Percentiles rank a stretch among this genome's conserved stretches.
phyloP scores from a whole-genome alignment of 2,329 filamentous ascomycete species.

The Stylonectria norvegica region DNA sequence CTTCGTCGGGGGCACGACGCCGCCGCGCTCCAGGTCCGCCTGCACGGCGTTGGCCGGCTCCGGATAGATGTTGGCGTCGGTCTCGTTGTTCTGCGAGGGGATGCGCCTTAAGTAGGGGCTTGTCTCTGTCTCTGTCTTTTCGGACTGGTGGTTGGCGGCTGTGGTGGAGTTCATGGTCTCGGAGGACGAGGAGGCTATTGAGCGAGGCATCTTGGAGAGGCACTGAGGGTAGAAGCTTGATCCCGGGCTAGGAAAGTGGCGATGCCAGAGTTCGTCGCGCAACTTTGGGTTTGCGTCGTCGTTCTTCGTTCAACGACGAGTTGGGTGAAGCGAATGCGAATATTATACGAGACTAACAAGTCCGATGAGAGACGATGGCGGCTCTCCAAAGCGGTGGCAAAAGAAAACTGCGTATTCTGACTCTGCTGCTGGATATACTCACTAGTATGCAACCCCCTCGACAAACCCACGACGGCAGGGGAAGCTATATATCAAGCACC shows the following conservation, averaged over 20 bases:
- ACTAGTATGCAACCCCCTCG: too few species aligned
- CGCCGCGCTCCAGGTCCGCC: constrained; percentile 26
- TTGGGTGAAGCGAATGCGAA: too few species aligned
- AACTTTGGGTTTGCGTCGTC: too few species aligned
- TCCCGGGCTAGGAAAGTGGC: too few species aligned
- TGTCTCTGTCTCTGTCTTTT: constrained; percentile 11
- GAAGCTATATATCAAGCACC: background rate
- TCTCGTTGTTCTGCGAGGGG: constrained; percentile 11
- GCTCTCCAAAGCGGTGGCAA: too few species aligned
- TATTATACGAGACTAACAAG: too few species aligned
- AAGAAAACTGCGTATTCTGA: too few species aligned
- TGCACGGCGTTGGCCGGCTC: constrained; percentile 29
- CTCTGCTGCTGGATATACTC: too few species aligned
- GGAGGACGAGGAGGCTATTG: constrained; percentile 25
- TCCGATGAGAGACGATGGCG: too few species aligned
- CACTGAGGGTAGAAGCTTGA: too few species aligned
- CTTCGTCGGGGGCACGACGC: constrained; percentile 4
- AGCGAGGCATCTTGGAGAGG: constrained; percentile 17
- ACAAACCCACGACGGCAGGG: background rate
- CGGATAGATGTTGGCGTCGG: constrained; percentile 17
- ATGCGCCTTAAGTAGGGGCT: constrained; percentile 5
- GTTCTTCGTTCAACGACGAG: too few species aligned
- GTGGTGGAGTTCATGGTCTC: constrained; percentile 18
- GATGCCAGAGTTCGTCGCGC: too few species aligned
- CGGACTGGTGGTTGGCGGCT: constrained; percentile 4